A percentile compares a stretch with the other conserved stretches of the same genome.
phyloP scores from a whole-genome alignment of 2,329 filamentous ascomycete genomes.

The Trichoderma sp. region DNA sequence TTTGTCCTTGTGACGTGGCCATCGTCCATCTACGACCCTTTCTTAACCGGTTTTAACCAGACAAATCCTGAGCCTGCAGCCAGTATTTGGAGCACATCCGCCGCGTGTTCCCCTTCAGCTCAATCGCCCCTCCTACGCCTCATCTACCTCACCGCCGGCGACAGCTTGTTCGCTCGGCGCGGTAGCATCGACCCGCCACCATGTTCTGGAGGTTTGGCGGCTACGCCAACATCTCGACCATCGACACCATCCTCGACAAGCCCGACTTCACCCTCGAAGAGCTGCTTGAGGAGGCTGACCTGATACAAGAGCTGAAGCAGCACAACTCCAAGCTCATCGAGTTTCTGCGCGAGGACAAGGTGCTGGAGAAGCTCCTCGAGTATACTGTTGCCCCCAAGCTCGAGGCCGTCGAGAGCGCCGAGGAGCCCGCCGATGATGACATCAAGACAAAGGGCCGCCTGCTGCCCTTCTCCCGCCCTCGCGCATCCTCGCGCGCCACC shows the following conservation, averaged over 20 bases:
- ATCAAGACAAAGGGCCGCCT: slow-evolving; percentile 45
- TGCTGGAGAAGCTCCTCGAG: slow-evolving; percentile 80
- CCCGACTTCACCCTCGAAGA: slow-evolving; percentile 94
- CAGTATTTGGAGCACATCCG: background rate
- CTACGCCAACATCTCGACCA: slow-evolving; percentile 94
- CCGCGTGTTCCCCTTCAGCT: background rate
- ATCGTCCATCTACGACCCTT: background rate
- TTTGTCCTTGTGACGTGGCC: slow-evolving; percentile 4
- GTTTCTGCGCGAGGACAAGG: slow-evolving; percentile 82
- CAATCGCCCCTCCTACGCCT: slow-evolving; percentile 16
- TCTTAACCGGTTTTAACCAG: background rate
- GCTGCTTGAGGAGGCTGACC: slow-evolving; percentile 89
- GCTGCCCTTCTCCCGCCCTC: slow-evolving; percentile 50
- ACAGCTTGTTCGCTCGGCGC: slow-evolving; percentile 31
- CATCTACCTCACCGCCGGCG: slow-evolving; percentile 31
- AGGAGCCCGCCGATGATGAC: slow-evolving; percentile 50
- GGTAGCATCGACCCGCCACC: slow-evolving; percentile 48
- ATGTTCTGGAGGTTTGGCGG: slow-evolving; percentile 99
- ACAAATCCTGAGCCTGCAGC: background rate
- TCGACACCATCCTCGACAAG: slow-evolving; percentile 96
- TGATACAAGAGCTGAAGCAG: slow-evolving; percentile 97
- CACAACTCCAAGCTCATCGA: slow-evolving; percentile 98
- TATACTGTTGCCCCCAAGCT: slow-evolving; percentile 83
- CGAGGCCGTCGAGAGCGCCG: slow-evolving; percentile 52
- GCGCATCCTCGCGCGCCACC: slow-evolving; percentile 51